A percentile compares a stretch with the other conserved stretches of the same genome.
Conservation (phyloP, 768 basidiomycete genomes). For the Pholiota microspora region DNA sequence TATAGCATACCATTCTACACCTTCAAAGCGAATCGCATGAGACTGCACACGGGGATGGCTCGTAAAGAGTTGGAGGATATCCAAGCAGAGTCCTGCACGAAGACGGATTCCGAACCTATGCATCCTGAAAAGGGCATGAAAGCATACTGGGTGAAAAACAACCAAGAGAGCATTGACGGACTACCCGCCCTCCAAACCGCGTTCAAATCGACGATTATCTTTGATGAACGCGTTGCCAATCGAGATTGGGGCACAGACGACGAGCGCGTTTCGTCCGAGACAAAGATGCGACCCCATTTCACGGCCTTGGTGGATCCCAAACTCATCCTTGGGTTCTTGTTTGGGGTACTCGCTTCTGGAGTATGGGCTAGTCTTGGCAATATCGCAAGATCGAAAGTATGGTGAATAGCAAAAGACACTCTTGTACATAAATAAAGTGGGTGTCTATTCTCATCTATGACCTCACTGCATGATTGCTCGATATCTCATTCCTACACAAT, state of each 20-base stretch:
- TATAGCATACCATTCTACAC: constrained; percentile 54
- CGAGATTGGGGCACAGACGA: constrained; percentile 17
- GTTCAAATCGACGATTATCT: constrained; percentile 12
- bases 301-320: constrained; percentile 9
- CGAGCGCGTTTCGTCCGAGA: constrained; percentile 8
- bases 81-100: constrained; percentile 15
- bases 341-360: constrained; percentile 11
- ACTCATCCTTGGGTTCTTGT: constrained; percentile 9
- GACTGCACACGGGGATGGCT: constrained; percentile 37
- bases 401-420: too few species aligned
- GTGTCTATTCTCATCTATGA: neutral
- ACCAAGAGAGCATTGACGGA: constrained; percentile 19
- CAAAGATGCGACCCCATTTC: neutral
- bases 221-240: constrained; percentile 6
- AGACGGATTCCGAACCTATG: neutral
- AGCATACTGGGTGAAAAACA: constrained; percentile 41
- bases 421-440: neutral
- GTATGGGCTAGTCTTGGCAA: constrained; percentile 10
- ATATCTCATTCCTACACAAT: too few species aligned
- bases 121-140: constrained; percentile 41
- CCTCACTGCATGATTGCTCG: too few species aligned
- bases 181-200: constrained; percentile 15
- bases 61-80: constrained; percentile 37
- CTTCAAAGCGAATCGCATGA: constrained; percentile 47
- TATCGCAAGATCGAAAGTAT: constrained; percentile 5